A percentile compares a stretch with the other conserved stretches of the same genome.
These are phyloP conservation scores for Climacium dendroides DNA, from an alignment of 225 moss, liverwort and hornwort genomes.

Conservation along the genomic window DNA sequence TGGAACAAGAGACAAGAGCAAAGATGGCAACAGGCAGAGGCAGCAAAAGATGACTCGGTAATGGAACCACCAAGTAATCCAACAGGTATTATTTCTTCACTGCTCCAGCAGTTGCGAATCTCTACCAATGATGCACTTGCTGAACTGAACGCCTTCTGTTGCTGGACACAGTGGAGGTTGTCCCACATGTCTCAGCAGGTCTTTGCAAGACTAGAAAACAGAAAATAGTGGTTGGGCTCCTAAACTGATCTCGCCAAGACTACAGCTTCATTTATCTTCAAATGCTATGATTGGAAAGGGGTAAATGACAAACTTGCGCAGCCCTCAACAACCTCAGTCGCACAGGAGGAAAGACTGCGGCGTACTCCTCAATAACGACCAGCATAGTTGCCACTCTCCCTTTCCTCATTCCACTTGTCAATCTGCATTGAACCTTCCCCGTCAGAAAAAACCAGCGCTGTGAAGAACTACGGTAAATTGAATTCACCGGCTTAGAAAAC, in stretches of 20 bases:
- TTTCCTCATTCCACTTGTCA: slow-evolving; percentile 94
- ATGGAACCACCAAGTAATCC: not conserved
- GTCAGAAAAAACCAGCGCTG: not conserved
- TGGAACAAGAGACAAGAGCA: not conserved
- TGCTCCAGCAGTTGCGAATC: slow-evolving; percentile 4
- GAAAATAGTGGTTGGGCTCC: not conserved
- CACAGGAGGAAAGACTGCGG: not conserved
- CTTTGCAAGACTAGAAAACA: not conserved
- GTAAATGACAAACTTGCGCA: not conserved
- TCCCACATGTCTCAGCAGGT: slow-evolving; percentile 4
- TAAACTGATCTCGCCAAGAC: not conserved
- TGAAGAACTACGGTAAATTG: not conserved
- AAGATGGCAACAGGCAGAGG: not conserved
- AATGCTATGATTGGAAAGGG: not conserved
- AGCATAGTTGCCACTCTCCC: slow-evolving; percentile 56
- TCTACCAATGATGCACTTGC: slow-evolving; percentile 1
- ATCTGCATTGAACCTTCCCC: slow-evolving; percentile 23
- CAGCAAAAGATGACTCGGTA: not conserved
- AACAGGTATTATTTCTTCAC: slow-evolving; percentile 18
- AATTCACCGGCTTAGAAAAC: not conserved
- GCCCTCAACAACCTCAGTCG: not conserved
- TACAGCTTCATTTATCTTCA: not conserved
- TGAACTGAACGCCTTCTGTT: not conserved
- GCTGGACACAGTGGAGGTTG: not conserved
- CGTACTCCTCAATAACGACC: slow-evolving; percentile 52